phyloP scores from a whole-genome alignment of 148 eudicot species.

The Simmondsia chinensis region DNA sequence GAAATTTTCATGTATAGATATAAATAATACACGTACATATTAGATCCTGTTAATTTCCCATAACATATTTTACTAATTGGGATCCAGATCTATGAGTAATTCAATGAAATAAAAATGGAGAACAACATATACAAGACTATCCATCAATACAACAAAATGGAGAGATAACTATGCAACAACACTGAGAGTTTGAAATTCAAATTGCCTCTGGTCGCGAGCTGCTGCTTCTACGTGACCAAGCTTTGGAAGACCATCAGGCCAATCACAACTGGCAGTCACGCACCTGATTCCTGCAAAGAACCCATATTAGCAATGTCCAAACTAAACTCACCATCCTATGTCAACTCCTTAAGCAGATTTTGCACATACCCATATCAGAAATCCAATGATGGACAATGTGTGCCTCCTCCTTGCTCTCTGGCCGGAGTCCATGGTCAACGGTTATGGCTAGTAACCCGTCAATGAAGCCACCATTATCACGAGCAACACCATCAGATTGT shows the following conservation, averaged over 20 bases:
- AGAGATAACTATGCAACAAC: neutral
- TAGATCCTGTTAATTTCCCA: too few relatives aligned
- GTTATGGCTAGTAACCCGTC: constrained; percentile 78
- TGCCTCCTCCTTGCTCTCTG: constrained; percentile 80
- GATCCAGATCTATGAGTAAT: too few relatives aligned
- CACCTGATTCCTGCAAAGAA: constrained; percentile 66
- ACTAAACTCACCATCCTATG: constrained; percentile 6
- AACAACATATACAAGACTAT: neutral
- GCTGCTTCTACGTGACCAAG: constrained; percentile 88
- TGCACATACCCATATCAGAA: constrained; percentile 52
- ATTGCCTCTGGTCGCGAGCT: constrained; percentile 81
- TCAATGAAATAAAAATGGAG: neutral
- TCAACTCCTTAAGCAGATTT: constrained; percentile 1
- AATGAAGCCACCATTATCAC: constrained; percentile 32
- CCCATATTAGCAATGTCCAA: constrained; percentile 25
- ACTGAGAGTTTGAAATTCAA: neutral
- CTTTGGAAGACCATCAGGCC: constrained; percentile 74
- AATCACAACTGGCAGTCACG: constrained; percentile 58
- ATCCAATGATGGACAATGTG: constrained; percentile 49
- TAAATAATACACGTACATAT: too few relatives aligned
- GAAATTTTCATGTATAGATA: too few relatives aligned
- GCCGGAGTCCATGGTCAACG: constrained; percentile 85
- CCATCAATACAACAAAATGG: too few relatives aligned
- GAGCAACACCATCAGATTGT: constrained; percentile 12
- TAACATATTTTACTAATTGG: too few relatives aligned